Percentiles rank a stretch among this genome's conserved stretches.
These are phyloP conservation scores for Penicillium oxalicum DNA, from an alignment of 2,329 filamentous ascomycete genomes.

Conservation along the genomic window DNA sequence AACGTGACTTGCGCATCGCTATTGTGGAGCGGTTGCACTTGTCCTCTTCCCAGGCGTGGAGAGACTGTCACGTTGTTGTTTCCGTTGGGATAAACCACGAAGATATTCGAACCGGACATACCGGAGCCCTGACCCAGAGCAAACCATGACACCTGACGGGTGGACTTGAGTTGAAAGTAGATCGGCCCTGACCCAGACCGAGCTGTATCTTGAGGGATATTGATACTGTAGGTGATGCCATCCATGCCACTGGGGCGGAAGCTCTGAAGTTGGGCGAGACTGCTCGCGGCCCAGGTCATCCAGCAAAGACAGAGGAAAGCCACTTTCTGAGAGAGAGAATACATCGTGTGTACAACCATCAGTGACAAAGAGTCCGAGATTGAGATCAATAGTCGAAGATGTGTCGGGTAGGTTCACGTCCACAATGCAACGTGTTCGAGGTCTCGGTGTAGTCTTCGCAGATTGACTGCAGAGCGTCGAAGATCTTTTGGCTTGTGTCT, in stretches of 20 bases:
- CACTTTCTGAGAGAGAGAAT: background rate
- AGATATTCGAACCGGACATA: conserved; percentile 57
- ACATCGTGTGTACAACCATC: background rate
- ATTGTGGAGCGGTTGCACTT: conserved; percentile 47
- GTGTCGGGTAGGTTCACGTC: no score
- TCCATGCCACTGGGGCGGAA: conserved; percentile 17
- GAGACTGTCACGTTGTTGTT: conserved; percentile 61
- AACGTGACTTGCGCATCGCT: conserved; percentile 46
- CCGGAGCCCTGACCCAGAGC: conserved; percentile 51
- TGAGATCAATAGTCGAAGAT: no score
- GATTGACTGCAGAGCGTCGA: no score
- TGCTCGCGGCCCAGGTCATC: background rate
- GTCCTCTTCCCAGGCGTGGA: conserved; percentile 46
- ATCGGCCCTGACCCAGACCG: conserved; percentile 50
- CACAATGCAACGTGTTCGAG: no score
- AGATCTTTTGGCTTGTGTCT: no score
- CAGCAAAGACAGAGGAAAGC: conserved; percentile 3
- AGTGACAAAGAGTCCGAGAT: no score
- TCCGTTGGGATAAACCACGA: conserved; percentile 51
- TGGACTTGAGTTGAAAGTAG: conserved; percentile 56
- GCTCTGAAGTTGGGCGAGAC: conserved; percentile 13
- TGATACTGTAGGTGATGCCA: conserved; percentile 44
- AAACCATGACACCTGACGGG: conserved; percentile 43
- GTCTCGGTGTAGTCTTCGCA: no score
- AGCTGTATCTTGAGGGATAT: conserved; percentile 48